Evolutionary conservation across 345 rosid genomes (phyloP), one percentile per base, ranked within the genome.

Genomic region (Toxicodendron radicans): DNA sequence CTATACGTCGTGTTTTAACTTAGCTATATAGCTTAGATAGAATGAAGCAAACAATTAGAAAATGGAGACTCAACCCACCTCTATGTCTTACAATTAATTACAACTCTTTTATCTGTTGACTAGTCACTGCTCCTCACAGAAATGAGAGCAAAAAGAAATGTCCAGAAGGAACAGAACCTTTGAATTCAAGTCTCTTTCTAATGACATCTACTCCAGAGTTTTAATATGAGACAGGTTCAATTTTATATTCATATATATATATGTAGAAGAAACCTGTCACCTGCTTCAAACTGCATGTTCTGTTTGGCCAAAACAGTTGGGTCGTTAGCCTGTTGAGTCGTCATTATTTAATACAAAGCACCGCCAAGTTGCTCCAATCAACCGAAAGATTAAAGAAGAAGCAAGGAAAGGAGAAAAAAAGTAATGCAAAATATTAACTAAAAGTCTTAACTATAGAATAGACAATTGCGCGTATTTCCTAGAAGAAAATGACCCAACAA

Each of bases 281-380:
- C 56, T 30, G 17, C 20, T 30, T 11, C 30, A 27, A 72, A 49
- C 18, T 27, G 30, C 30, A 1, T 27, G 30, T 27, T 27, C 2
- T 27, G 30, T 27, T 27, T 27, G 30, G 30, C 54, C 43, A 38
- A 27, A 43, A 21, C 67, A 38, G 35, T 59, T 32, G 45, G 79
- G 43, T 41, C 17, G 58, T 32, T 74, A 60, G 70, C 41, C 35
- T 33, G 46, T 49, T 35, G 65, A 76, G 79, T 76, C 16, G 43
- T 52, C 67, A 54, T 54, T 43, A 64, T 46, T 71, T 33, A 68
- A 16, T 68, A 52, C 32, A 70, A n/a, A 18, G 17, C 35, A 43
- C 64, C 52, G 43, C 24, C 41, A 24, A 7, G 17, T 48, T 13
- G 7, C 18, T 16, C 20, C 54, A 51, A 51, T 2, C 3, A 16